Percentiles rank a stretch among this genome's conserved stretches.
Conservation (phyloP, 306 rosid species). For the Cyamopsis tetragonoloba region DNA sequence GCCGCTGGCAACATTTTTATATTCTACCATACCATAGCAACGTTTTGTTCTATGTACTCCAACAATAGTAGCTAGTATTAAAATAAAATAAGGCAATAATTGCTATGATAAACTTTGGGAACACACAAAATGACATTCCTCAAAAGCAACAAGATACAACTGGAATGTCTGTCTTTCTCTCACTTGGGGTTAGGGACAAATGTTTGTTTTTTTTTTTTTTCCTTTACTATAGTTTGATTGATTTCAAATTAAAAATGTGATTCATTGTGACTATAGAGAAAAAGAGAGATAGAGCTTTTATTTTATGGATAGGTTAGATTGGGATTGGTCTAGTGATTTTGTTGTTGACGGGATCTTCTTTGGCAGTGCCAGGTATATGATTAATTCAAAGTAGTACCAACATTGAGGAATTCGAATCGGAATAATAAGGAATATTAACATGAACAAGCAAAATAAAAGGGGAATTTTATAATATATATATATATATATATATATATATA, state of each 20-base stretch:
- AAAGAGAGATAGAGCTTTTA: slow-evolving; percentile 25
- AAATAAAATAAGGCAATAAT: slow-evolving; percentile 27
- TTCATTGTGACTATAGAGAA: slow-evolving; percentile 23
- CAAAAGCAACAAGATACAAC: slow-evolving; percentile 97
- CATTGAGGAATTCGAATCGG: slow-evolving; percentile 28
- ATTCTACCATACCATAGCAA: too few species aligned
- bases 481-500: too few species aligned
- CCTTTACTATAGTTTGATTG: too few species aligned
- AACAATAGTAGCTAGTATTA: too few species aligned
- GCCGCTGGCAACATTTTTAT: not conserved
- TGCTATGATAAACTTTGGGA: slow-evolving; percentile 59
- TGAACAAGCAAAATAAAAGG: not conserved
- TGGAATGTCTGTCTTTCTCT: slow-evolving; percentile 88
- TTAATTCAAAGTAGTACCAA: too few species aligned
- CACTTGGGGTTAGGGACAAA: slow-evolving; percentile 43
- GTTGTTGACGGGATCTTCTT: slow-evolving; percentile 59
- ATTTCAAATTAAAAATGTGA: slow-evolving; percentile 21
- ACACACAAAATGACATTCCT: slow-evolving; percentile 53
- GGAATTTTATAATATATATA: too few species aligned
- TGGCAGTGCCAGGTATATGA: slow-evolving; percentile 36
- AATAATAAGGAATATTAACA: slow-evolving; percentile 22
- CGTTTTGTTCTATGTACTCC: too few species aligned
- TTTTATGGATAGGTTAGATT: slow-evolving; percentile 38
- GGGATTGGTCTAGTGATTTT: slow-evolving; percentile 66
- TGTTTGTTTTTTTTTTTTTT: not conserved